Base-by-base conservation (phyloP, 2,329 filamentous ascomycete genomes). In the Pseudopithomyces chartarum region DNA sequence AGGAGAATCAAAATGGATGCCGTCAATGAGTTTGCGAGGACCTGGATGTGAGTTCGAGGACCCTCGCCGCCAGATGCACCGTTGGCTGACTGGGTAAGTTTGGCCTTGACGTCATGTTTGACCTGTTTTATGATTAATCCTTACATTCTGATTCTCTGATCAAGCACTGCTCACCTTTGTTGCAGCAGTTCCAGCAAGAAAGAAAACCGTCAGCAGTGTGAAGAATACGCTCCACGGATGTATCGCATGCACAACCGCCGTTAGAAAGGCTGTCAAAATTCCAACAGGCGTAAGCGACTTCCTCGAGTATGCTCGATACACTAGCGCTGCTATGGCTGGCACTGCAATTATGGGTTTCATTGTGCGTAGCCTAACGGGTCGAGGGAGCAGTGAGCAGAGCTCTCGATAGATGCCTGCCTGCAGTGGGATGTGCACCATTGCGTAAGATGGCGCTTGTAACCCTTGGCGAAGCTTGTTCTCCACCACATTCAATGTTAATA, bases 211-310 rank as follows among this genome's bases (percentile, higher is more conserved):
- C 1, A 98, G 82, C 11, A 97, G 82, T 26, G 85, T 85, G 78
- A 97, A 96, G n/a, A 92, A 93, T n/a, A 93, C 81, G 58, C 90
- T 91, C 89, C 92, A 97, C 3, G 94, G 94, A 76, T 98, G 93
- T n/a, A 93, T 79, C 15, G 92, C 92, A 75, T 99, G 95, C 11
- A 90, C 85, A 44, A 84, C 75, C 3, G 92, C 93, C 3, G 93
- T 96, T 42, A 89, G 67, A 5, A 82, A 81, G 3, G 94, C 94
- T 12, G 85, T 84, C 36, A 89, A 65, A 65, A 97, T 85, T 58
- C 93, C 94, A 6, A 82, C 78, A 0, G 89, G 85, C 0, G 94
- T 98, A 38, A 99, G 84, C 22, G 89, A 93, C 54, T 77, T 77
- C 20, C 71, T 65, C 3, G 74, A 76, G 62, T 69, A 77, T 8